Base-by-base conservation (phyloP, 2,329 filamentous ascomycete genomes). In the Fusarium torreyae region DNA sequence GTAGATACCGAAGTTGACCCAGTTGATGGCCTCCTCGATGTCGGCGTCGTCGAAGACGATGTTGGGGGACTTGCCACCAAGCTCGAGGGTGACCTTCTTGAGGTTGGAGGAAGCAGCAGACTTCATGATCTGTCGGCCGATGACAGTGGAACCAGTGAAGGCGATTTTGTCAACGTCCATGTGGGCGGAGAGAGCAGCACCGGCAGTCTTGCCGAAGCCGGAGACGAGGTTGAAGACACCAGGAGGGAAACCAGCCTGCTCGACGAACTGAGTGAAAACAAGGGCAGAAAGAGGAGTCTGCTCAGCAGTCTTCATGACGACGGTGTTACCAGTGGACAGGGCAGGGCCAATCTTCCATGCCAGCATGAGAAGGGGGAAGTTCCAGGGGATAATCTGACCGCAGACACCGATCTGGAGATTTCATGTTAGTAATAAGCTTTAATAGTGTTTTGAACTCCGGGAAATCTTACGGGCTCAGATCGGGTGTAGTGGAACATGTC, bases 311-410 rank as follows among this genome's bases (percentile, higher is more conserved):
- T 94, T 94, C 76, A 94, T 81, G 75, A 94, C 86, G 57, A 94
- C 77, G 6, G 85, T 88, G 87, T 93, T 93, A 76, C 92, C 91
- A 38, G 88, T 88, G 71, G 90, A 89, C 75, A 94, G 83, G 44
- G 91, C 91, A 49, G 91, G 91, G 63, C 87, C 90, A 66, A 93
- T 90, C 88, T 97, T 97, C 93, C 93, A 97, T 54, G 87, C 86
- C 78, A 87, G 87, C 92, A 94, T 94, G 77, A 92, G 87, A 45
- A 95, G 83, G 9, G 92, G 92, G 83, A 94, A 95, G 85, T 95
- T 95, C 92, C 92, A 94, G 67, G 93, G 93, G 75, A 96, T 95
- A 77, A 95, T 94, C 81, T 96, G 93, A 76, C 91, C 94, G 80
- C 93, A 94, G 63, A 94, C 91, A 80, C 92, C 92, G 69, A 92